phyloP scores from a whole-genome alignment of 106 monocot genomes.

The Dioscorea dumetorum region DNA sequence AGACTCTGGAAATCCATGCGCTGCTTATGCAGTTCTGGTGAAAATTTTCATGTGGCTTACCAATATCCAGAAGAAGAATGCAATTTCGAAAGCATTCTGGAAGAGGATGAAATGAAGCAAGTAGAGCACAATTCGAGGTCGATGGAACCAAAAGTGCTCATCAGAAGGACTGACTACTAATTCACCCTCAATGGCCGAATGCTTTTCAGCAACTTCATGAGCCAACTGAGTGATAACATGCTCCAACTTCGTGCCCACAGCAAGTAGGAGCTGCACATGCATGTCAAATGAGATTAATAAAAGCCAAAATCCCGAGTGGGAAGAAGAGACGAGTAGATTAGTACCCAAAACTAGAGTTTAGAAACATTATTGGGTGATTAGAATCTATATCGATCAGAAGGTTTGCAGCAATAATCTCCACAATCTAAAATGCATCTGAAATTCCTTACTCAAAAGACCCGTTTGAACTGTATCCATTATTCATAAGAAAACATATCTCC shows the following conservation, averaged over 20 bases:
- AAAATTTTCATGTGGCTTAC: conserved; percentile 13
- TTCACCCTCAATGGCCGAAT: conserved; percentile 43
- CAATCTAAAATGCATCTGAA: too few relatives aligned
- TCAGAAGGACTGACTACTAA: conserved; percentile 49
- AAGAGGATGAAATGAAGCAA: conserved; percentile 64
- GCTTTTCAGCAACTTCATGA: conserved; percentile 50
- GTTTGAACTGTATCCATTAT: too few relatives aligned
- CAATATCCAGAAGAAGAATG: conserved; percentile 59
- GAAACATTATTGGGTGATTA: too few relatives aligned
- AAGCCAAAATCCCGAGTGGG: too few relatives aligned
- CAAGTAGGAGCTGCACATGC: conserved; percentile 36
- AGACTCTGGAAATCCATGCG: too few relatives aligned
- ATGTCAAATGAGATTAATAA: not conserved
- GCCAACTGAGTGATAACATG: conserved; percentile 41
- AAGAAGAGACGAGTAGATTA: too few relatives aligned
- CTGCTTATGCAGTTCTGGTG: too few relatives aligned
- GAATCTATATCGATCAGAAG: too few relatives aligned
- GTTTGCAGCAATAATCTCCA: too few relatives aligned
- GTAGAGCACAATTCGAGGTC: conserved; percentile 31
- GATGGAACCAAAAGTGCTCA: conserved; percentile 42
- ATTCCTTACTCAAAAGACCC: too few relatives aligned
- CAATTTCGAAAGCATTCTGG: conserved; percentile 56
- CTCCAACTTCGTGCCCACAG: conserved; percentile 41
- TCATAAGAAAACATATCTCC: too few relatives aligned
- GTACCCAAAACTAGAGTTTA: too few relatives aligned